These are phyloP conservation scores for Kodamaea hsintzibuensis DNA, from an alignment of 805 yeast species.

Conservation along the genomic window DNA sequence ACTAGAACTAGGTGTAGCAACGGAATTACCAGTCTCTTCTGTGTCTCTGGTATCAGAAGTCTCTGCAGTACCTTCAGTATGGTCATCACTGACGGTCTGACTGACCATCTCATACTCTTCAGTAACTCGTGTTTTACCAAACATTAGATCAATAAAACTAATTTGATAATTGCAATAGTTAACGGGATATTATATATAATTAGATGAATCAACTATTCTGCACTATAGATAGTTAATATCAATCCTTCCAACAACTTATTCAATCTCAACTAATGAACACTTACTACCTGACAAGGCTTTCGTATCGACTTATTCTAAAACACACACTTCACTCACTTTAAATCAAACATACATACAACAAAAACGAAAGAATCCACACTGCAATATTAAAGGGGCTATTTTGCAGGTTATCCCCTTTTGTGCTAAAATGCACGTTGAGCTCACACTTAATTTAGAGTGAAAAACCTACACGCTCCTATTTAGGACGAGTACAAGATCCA, in stretches of 20 bases:
- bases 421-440: no score
- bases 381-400: no score
- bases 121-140: background rate
- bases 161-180: no score
- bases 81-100: constrained; percentile 9
- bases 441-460: no score
- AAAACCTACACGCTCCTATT: no score
- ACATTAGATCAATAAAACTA: background rate
- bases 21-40: background rate
- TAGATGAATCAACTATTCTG: background rate
- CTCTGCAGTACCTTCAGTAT: constrained; percentile 4
- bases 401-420: no score
- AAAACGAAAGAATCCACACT: background rate
- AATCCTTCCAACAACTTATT: background rate
- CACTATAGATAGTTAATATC: background rate
- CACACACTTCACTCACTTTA: no score
- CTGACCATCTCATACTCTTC: constrained; percentile 24
- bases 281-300: constrained; percentile 1
- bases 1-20: constrained; percentile 4
- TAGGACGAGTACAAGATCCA: no score
- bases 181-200: background rate
- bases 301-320: constrained; percentile 4
- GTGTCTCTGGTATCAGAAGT: constrained; percentile 1
- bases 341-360: no score
- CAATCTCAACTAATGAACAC: background rate